These are phyloP conservation scores for Wickerhamomyces chambardii DNA, from an alignment of 805 yeast genomes.

Conservation along the genomic window DNA sequence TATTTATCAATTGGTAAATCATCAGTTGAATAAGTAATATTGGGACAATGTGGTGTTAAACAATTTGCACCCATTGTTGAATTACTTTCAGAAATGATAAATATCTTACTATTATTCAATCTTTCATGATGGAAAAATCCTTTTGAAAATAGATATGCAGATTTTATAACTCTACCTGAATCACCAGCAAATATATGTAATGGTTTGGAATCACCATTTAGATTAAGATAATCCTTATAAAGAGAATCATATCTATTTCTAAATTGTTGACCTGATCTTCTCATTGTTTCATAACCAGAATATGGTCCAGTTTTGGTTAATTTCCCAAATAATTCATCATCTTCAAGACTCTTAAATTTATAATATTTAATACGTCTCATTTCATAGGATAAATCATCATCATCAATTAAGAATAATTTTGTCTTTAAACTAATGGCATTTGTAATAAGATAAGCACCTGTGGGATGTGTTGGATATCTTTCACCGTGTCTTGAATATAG, in stretches of 20 bases:
- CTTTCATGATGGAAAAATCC: constrained; percentile 41
- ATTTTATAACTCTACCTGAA: constrained; percentile 44
- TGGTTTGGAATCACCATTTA: constrained; percentile 25
- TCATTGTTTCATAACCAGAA: constrained; percentile 42
- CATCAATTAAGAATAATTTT: not conserved
- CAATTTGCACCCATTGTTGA: constrained; percentile 45
- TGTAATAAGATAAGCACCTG: constrained; percentile 10
- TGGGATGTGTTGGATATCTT: constrained; percentile 32
- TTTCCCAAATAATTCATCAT: constrained; percentile 33
- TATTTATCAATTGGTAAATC: constrained; percentile 17
- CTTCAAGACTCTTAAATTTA: constrained; percentile 28
- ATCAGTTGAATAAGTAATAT: constrained; percentile 23
- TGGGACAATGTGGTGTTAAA: constrained; percentile 43
- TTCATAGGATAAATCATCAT: not conserved
- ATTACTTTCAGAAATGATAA: constrained; percentile 35
- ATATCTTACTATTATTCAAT: constrained; percentile 18
- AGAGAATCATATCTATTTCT: constrained; percentile 40
- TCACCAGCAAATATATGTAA: constrained; percentile 39
- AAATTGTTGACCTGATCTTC: constrained; percentile 37
- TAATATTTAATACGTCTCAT: constrained; percentile 34
- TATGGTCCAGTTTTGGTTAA: constrained; percentile 44
- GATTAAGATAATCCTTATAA: constrained; percentile 17
- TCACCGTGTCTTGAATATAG: constrained; percentile 50
- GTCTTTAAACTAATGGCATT: constrained; percentile 19
- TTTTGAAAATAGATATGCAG: constrained; percentile 45